These are phyloP conservation scores for Taphrina wiesneri DNA, from an alignment of 1,139 yeast species.

Conservation along the genomic window DNA sequence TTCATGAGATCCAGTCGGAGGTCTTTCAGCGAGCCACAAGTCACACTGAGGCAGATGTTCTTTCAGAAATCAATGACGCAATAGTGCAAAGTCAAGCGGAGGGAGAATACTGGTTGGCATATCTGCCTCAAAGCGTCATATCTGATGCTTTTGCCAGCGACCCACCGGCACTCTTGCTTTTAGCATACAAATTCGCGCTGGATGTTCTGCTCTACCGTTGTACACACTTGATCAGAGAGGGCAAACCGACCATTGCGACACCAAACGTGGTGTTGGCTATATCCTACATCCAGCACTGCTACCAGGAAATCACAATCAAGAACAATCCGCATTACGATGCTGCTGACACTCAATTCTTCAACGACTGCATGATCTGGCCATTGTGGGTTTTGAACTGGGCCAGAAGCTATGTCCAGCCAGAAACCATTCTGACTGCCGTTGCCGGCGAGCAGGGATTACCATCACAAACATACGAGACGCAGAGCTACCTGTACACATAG, in stretches of 20 bases:
- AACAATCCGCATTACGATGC: neutral
- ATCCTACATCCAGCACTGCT: slow-evolving; percentile 6
- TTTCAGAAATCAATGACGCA: neutral
- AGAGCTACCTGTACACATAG: neutral
- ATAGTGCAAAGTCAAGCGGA: neutral
- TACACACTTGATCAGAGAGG: neutral
- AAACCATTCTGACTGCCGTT: neutral
- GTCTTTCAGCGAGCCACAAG: neutral
- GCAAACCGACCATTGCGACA: neutral
- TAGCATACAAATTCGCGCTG: slow-evolving; percentile 20
- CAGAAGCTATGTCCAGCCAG: neutral
- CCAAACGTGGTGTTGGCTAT: slow-evolving; percentile 19
- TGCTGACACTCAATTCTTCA: neutral
- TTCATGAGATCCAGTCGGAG: neutral
- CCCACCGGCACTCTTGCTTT: neutral
- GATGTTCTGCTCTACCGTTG: slow-evolving; percentile 12
- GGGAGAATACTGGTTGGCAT: neutral
- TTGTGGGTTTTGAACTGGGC: slow-evolving; percentile 1
- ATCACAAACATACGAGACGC: neutral
- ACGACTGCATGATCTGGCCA: slow-evolving; percentile 21
- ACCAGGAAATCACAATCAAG: neutral
- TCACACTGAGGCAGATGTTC: neutral
- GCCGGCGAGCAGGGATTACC: neutral
- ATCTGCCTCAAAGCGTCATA: slow-evolving; percentile 13
- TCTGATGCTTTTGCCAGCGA: slow-evolving; percentile 10